Evolutionary conservation across 1,139 yeast genomes (phyloP).

Genomic region (Geotrichum phurueaensis): DNA sequence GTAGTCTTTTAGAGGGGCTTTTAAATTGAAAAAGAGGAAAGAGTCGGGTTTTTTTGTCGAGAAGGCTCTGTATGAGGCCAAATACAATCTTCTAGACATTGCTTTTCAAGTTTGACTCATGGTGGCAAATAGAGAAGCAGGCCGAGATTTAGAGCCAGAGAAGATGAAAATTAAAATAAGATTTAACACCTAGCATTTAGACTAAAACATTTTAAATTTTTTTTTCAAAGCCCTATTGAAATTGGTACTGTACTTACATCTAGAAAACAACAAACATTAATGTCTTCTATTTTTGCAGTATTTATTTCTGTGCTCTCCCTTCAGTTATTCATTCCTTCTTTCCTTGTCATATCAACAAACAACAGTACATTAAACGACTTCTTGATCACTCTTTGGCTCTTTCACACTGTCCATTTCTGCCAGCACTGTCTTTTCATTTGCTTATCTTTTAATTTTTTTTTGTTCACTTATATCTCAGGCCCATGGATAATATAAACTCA

Average conservation of each 20-base stretch:
- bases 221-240: too few species aligned
- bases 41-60: neutral
- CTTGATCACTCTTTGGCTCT: neutral
- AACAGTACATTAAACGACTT: neutral
- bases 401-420: neutral
- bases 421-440: neutral
- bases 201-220: too few species aligned
- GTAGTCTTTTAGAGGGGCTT: neutral
- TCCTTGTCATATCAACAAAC: neutral
- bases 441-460: neutral
- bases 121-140: neutral
- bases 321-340: neutral
- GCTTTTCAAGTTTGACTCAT: neutral
- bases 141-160: neutral
- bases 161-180: neutral
- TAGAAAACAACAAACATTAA: neutral
- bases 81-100: neutral
- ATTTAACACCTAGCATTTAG: neutral
- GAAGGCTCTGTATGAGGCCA: neutral
- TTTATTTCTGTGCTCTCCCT: neutral
- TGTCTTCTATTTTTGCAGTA: neutral
- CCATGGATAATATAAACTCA: conserved; percentile 12
- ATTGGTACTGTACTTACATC: neutral
- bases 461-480: neutral
- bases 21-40: neutral